Percentiles rank a stretch among this genome's conserved stretches.
These are phyloP conservation scores for Fusarium keratoplasticum DNA, from an alignment of 2,329 filamentous ascomycete genomes.

Conservation along the genomic window DNA sequence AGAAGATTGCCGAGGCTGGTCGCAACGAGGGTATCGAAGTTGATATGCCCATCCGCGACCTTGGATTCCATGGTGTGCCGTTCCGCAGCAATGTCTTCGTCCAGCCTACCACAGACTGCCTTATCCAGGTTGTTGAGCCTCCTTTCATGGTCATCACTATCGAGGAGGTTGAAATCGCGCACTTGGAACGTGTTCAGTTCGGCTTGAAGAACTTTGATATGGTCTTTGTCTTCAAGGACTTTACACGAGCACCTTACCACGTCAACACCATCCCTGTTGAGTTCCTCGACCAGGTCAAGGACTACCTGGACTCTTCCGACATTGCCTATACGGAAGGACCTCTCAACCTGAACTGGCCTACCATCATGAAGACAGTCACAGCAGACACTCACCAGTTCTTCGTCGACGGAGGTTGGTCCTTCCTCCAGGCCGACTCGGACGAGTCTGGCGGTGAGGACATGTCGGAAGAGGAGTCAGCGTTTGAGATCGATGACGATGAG, in stretches of 20 bases:
- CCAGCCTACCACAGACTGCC: constrained; percentile 94
- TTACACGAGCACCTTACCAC: constrained; percentile 87
- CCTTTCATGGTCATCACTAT: constrained; percentile 97
- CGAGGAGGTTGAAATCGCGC: constrained; percentile 95
- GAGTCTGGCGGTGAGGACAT: constrained; percentile 81
- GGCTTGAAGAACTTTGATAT: constrained; percentile 99
- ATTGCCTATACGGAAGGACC: constrained; percentile 95
- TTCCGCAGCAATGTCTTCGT: constrained; percentile 96
- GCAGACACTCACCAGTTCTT: constrained; percentile 96
- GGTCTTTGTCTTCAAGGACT: constrained; percentile 98
- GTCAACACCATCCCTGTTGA: constrained; percentile 99
- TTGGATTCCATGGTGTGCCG: constrained; percentile 96
- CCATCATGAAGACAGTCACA: constrained; percentile 99
- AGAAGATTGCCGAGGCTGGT: constrained; percentile 96
- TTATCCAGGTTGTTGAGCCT: constrained; percentile 96
- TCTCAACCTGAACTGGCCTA: constrained; percentile 97
- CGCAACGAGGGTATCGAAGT: constrained; percentile 92
- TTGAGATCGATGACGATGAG: constrained; percentile 90
- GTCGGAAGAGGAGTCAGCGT: constrained; percentile 90
- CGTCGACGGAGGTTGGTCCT: constrained; percentile 93
- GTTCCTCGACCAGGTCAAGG: constrained; percentile 93
- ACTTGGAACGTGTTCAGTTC: constrained; percentile 95
- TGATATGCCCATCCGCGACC: constrained; percentile 95
- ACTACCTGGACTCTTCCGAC: constrained; percentile 96
- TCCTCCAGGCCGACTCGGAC: constrained; percentile 88